These are phyloP conservation scores for Nemania abortiva DNA, from an alignment of 2,329 filamentous ascomycete genomes.

Conservation along the genomic window DNA sequence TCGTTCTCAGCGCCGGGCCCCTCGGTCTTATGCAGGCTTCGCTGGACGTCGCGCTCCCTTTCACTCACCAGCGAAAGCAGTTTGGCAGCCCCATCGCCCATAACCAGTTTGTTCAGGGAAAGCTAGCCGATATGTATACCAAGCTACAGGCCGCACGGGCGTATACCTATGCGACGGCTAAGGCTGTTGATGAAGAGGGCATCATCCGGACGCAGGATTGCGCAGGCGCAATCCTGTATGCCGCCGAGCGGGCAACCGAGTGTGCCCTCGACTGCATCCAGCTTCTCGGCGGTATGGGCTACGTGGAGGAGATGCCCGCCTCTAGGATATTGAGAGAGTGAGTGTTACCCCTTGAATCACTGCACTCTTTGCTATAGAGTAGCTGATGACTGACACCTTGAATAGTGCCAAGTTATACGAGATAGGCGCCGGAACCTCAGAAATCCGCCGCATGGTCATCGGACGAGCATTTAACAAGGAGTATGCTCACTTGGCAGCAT, in stretches of 20 bases:
- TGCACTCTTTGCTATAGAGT: neutral
- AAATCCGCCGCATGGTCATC: conserved; percentile 94
- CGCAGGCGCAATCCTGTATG: conserved; percentile 92
- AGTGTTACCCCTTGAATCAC: conserved; percentile 48
- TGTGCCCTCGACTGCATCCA: conserved; percentile 90
- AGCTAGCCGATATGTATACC: conserved; percentile 97
- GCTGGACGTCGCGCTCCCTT: conserved; percentile 87
- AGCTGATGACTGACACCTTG: conserved; percentile 48
- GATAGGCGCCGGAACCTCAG: conserved; percentile 95
- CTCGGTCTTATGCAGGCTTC: conserved; percentile 94
- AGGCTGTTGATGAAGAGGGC: conserved; percentile 80
- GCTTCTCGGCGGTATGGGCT: conserved; percentile 93
- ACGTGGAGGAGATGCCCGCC: conserved; percentile 93
- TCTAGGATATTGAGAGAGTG: conserved; percentile 82
- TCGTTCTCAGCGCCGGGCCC: conserved; percentile 91
- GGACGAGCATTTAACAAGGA: conserved; percentile 92
- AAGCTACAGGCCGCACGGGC: conserved; percentile 86
- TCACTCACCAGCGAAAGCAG: conserved; percentile 88
- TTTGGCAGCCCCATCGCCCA: conserved; percentile 89
- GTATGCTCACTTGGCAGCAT: conserved; percentile 62
- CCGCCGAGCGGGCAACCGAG: conserved; percentile 90
- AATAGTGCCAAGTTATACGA: conserved; percentile 83
- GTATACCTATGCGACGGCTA: conserved; percentile 88
- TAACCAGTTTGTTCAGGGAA: conserved; percentile 93
- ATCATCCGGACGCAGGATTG: conserved; percentile 88